Base-by-base conservation (phyloP, 140 eudicot species). In the Senecio squalidus region DNA sequence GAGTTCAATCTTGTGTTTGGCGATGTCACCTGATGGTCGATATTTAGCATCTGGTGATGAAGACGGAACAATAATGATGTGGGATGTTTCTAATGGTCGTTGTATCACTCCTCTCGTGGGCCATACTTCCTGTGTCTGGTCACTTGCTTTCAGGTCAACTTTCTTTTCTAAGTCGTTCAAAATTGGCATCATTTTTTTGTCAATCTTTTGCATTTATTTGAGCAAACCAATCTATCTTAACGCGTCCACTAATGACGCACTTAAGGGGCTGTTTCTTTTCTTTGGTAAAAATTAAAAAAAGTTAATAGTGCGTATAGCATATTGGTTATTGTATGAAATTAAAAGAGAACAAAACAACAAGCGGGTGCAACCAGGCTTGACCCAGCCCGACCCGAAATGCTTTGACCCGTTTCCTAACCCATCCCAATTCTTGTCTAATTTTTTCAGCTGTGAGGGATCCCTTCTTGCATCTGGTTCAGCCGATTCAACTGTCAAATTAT, bases 401-500 rank as follows among this genome's bases (percentile, higher is more conserved):
- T 44, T 17, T 44, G 23, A 10, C 25, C 14, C 28, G 9, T 47
- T 15, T 55, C 1, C 2, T 4, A 50, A 5, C 57, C 13, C 15
- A 5, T n/a, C 36, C 31, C 30, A 13, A 8, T 49, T 34, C 9
- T n/a, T 38, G 18, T 46, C 45, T 33, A 29, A 21, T 71, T 9
- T 29, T 78, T 72, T 39, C 85, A 92, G 99, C 69, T 81, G 96
- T 64, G 99, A 92, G 78, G 99, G 99, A 17, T 92, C 95, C 3
- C 99, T 92, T 65, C 95, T 92, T 71, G 99, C 99, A 58, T 92
- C 99, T 60, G 99, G 99, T 55, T 92, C 99, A 10, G 99, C 96
- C 66, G 99, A 92, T 73, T 84, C 95, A 68, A 87, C 99, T 13
- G 99, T 92, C 26, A 92, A 88, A 70, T 64, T 92, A 40, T 92